A percentile compares a stretch with the other conserved stretches of the same genome.
Evolutionary conservation across 805 yeast species (phyloP).

Genomic region (Ogataea pilisensis): DNA sequence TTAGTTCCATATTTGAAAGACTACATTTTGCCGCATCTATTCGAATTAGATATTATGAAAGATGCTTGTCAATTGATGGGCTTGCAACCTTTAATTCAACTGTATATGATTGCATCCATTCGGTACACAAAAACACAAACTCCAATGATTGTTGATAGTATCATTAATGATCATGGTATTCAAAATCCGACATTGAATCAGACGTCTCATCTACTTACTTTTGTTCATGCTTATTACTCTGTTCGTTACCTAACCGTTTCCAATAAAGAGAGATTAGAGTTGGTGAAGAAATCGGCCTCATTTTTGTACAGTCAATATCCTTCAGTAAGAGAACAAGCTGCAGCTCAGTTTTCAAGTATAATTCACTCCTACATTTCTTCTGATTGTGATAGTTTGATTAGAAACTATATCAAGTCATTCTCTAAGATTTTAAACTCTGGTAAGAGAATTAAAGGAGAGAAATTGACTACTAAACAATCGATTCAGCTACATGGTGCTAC

Average conservation of each 20-base stretch:
- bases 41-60: constrained; percentile 59
- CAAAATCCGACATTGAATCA: constrained; percentile 53
- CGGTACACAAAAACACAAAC: constrained; percentile 41
- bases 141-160: constrained; percentile 39
- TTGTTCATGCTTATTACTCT: constrained; percentile 67
- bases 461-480: constrained; percentile 37
- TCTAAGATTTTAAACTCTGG: constrained; percentile 37
- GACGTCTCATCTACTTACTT: constrained; percentile 58
- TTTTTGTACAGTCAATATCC: constrained; percentile 59
- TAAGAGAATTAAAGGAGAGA: constrained; percentile 26
- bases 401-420: constrained; percentile 40
- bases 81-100: constrained; percentile 48
- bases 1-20: constrained; percentile 48
- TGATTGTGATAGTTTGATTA: constrained; percentile 40
- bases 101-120: constrained; percentile 43
- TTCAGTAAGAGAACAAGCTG: constrained; percentile 72
- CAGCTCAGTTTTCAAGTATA: constrained; percentile 73
- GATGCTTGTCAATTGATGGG: constrained; percentile 76
- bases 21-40: constrained; percentile 64
- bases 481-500: constrained; percentile 76
- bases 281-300: constrained; percentile 49
- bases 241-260: constrained; percentile 57
- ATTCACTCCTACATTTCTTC: constrained; percentile 59
- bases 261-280: constrained; percentile 39
- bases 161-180: constrained; percentile 37